These are phyloP conservation scores for Daldinia concentrica DNA, from an alignment of 495 filamentous ascomycete genomes.

Conservation along the genomic window DNA sequence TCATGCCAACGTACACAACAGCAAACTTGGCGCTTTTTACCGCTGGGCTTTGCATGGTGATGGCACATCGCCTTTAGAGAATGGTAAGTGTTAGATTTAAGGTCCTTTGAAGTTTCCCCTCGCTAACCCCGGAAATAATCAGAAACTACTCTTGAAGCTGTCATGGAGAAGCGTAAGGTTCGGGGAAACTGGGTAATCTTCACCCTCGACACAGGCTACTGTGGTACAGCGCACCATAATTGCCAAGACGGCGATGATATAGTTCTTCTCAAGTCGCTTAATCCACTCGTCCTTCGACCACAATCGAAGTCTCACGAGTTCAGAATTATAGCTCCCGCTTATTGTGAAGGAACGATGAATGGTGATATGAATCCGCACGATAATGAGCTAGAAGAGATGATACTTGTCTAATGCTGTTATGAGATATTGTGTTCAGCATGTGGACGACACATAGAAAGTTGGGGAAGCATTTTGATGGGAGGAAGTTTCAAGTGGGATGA, in stretches of 20 bases:
- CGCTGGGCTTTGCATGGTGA: background rate
- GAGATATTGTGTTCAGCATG: background rate
- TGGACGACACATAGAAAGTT: no score
- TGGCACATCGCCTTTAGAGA: background rate
- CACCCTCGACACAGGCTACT: background rate
- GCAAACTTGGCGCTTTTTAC: background rate
- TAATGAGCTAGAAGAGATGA: background rate
- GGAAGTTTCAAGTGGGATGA: no score
- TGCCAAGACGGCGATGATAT: background rate
- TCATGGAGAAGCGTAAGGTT: background rate
- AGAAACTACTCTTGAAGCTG: background rate
- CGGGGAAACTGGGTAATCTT: background rate
- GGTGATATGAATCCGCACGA: background rate
- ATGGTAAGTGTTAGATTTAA: background rate
- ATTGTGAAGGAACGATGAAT: background rate
- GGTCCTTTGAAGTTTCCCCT: background rate
- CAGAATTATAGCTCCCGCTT: background rate
- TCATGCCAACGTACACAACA: background rate
- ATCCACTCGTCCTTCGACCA: background rate
- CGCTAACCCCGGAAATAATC: background rate
- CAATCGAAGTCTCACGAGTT: background rate
- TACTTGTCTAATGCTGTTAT: background rate
- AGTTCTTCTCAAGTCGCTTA: background rate
- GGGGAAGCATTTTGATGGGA: no score
- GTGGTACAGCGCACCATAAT: background rate